phyloP scores from a whole-genome alignment of 768 basidiomycete species.

The Hygrophoropsis aurantiaca region DNA sequence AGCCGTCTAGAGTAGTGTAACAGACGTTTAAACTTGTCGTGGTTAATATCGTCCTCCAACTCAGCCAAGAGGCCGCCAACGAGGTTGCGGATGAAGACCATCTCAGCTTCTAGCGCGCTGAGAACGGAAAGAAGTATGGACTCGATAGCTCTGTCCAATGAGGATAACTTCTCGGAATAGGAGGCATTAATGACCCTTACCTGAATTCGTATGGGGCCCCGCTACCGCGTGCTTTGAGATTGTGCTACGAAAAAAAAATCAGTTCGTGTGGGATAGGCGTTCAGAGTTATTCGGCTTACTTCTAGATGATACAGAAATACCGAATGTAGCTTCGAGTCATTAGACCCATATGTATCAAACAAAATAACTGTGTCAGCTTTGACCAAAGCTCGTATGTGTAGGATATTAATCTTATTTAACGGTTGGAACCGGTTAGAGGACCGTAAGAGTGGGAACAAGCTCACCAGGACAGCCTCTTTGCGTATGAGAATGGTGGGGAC shows the following conservation, averaged over 20 bases:
- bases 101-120: constrained; percentile 92
- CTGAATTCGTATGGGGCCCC: constrained; percentile 87
- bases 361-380: constrained; percentile 90
- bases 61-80: constrained; percentile 89
- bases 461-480: constrained; percentile 82
- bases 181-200: constrained; percentile 37
- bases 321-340: constrained; percentile 82
- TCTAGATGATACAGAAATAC: constrained; percentile 88
- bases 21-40: constrained; percentile 89
- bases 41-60: constrained; percentile 93
- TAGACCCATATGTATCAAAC: constrained; percentile 89
- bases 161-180: constrained; percentile 9
- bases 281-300: constrained; percentile 37
- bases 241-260: constrained; percentile 55
- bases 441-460: constrained; percentile 24
- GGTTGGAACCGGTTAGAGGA: constrained; percentile 9
- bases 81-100: constrained; percentile 90
- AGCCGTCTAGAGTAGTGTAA: constrained; percentile 91
- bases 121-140: constrained; percentile 90
- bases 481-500: constrained; percentile 92
- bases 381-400: constrained; percentile 93
- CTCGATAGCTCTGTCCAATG: constrained; percentile 75
- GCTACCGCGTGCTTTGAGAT: constrained; percentile 69
- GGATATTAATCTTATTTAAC: constrained; percentile 72
- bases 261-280: constrained; percentile 8